A percentile compares a stretch with the other conserved stretches of the same genome.
phyloP scores from a whole-genome alignment of 2,329 filamentous ascomycete species.

The Sporothrix variecibatus region DNA sequence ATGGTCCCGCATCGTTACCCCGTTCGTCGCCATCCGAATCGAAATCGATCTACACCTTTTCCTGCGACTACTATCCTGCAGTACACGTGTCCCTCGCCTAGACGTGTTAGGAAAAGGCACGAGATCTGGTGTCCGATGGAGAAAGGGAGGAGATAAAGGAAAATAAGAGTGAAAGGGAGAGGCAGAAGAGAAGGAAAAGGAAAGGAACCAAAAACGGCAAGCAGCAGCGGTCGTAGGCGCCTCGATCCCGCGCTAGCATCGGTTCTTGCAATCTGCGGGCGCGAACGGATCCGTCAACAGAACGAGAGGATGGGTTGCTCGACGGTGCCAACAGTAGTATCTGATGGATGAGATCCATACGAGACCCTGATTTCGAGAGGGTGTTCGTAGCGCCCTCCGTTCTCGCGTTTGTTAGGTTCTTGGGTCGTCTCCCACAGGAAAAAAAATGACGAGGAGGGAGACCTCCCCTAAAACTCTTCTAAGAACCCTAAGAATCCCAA shows the following conservation, averaged over 20 bases:
- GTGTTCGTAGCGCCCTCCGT: not conserved
- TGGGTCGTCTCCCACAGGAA: not conserved
- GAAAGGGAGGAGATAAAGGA: not conserved
- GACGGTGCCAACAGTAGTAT: not conserved
- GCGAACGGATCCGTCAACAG: not conserved
- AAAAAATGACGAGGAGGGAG: not conserved
- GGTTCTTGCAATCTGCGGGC: not conserved
- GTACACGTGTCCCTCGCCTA: constrained; percentile 2
- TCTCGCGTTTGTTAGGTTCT: not conserved
- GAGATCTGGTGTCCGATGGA: not conserved
- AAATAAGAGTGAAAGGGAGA: not conserved
- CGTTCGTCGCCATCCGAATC: not conserved
- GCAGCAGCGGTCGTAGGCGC: not conserved
- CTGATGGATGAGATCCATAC: not conserved
- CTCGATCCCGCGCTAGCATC: not conserved
- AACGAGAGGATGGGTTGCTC: not conserved
- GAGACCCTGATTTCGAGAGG: not conserved
- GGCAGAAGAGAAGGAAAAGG: not conserved
- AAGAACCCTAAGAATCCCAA: not conserved
- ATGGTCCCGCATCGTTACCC: not conserved
- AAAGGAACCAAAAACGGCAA: not conserved
- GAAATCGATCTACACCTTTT: not conserved
- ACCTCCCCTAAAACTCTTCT: not conserved
- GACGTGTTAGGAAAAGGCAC: constrained; percentile 2
- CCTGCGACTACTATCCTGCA: not conserved